A percentile compares a stretch with the other conserved stretches of the same genome.
Conservation (phyloP, 1,284 basidiomycete species). For the Ustilago tritici region DNA sequence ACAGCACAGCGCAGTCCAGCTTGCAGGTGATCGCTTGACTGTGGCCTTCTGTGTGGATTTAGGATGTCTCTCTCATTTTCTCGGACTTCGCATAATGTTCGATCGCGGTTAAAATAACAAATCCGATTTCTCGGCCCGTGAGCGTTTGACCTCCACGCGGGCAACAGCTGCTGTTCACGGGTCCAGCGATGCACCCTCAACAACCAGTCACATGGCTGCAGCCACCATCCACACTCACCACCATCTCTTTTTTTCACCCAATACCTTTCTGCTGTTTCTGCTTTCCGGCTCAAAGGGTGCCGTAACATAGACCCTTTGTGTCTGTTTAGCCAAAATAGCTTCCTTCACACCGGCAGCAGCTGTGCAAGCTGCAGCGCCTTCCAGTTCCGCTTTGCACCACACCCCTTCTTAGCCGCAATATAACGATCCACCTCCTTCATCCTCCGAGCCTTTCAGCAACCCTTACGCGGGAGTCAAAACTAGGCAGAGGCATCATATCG, state of each 20-base stretch:
- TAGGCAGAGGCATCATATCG: conserved; percentile 40
- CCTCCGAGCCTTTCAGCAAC: conserved; percentile 2
- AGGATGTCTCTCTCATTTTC: neutral
- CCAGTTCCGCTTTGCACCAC: conserved; percentile 8
- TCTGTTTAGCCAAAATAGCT: conserved; percentile 30
- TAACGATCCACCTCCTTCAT: conserved; percentile 29
- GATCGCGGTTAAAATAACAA: neutral
- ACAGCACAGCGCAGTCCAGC: conserved; percentile 16
- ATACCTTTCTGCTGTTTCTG: neutral
- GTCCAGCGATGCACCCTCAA: neutral
- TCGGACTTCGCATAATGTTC: neutral
- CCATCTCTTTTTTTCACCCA: neutral
- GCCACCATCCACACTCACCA: neutral
- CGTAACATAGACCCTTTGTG: conserved; percentile 17
- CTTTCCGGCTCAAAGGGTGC: conserved; percentile 34
- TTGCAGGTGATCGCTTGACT: neutral
- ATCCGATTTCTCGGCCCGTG: neutral
- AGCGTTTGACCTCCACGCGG: neutral
- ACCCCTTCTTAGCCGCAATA: conserved; percentile 22
- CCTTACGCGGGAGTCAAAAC: neutral
- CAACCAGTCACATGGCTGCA: neutral
- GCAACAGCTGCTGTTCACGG: neutral
- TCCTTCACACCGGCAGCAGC: conserved; percentile 37
- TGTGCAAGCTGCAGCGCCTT: conserved; percentile 36
- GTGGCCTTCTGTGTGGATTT: neutral